phyloP scores from a whole-genome alignment of 2,329 filamentous ascomycete genomes.

The Chaetomiaceae sp. region DNA sequence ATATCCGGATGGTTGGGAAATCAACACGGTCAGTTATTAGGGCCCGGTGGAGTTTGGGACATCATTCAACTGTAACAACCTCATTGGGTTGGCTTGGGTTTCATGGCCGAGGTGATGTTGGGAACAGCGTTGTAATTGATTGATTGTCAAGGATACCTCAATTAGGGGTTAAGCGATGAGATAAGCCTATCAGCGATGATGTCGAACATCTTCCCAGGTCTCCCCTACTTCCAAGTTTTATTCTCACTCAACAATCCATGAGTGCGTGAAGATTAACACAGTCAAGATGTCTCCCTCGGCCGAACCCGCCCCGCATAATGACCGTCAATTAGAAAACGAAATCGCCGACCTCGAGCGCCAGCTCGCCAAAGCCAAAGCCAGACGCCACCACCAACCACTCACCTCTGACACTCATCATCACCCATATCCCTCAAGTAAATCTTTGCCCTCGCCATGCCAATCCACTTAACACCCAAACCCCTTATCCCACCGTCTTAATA shows the following conservation, averaged over 20 bases:
- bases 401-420: neutral
- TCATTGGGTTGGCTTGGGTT: neutral
- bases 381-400: slow-evolving; percentile 28
- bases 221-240: neutral
- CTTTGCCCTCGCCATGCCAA: too few species aligned
- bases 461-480: neutral
- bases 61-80: slow-evolving; percentile 1
- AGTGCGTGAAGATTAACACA: neutral
- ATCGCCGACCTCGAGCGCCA: slow-evolving; percentile 52
- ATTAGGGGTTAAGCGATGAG: slow-evolving; percentile 4
- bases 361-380: slow-evolving; percentile 42
- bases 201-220: neutral
- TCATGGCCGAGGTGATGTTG: neutral
- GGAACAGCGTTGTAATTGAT: slow-evolving; percentile 15
- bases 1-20: neutral
- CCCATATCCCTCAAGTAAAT: slow-evolving; percentile 6
- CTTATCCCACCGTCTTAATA: too few species aligned
- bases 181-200: slow-evolving; percentile 19
- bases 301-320: neutral
- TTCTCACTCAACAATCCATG: neutral
- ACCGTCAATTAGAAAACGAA: slow-evolving; percentile 44
- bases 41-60: slow-evolving; percentile 17
- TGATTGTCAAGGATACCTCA: neutral
- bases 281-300: neutral
- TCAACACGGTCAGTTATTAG: neutral